A percentile compares a stretch with the other conserved stretches of the same genome.
Evolutionary conservation across 352 stramenopile genomes (phyloP).

Genomic region (Pythium biforme): DNA sequence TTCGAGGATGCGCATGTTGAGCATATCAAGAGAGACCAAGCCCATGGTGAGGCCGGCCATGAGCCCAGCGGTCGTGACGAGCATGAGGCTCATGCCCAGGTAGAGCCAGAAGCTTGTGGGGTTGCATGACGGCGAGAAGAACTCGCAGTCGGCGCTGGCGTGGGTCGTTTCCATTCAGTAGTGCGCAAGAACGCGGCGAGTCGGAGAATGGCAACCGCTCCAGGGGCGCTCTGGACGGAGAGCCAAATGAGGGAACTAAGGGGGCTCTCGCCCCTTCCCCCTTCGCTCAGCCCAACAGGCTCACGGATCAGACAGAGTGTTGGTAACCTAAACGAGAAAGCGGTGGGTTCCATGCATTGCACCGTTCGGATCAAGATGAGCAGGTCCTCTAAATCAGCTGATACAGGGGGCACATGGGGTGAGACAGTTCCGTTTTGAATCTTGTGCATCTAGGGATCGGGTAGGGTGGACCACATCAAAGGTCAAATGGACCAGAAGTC

Average conservation of each 20-base stretch:
- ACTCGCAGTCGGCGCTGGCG: conserved; percentile 37
- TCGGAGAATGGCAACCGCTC: conserved; percentile 1
- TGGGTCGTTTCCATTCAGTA: conserved; percentile 11
- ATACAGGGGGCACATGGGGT: neutral
- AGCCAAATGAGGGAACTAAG: too few relatives aligned
- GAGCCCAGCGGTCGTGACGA: conserved; percentile 55
- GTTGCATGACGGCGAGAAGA: conserved; percentile 66
- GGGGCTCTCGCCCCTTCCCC: too few relatives aligned
- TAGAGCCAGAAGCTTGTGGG: conserved; percentile 63
- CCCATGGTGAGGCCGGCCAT: conserved; percentile 83
- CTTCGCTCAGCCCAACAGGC: neutral
- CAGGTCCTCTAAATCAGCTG: neutral
- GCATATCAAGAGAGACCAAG: conserved; percentile 72
- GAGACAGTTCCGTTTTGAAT: neutral
- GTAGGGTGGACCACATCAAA: neutral
- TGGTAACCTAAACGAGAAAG: too few relatives aligned
- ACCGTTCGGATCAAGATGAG: neutral
- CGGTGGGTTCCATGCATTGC: too few relatives aligned
- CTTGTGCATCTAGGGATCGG: neutral
- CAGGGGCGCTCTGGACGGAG: too few relatives aligned
- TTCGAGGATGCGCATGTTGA: conserved; percentile 79
- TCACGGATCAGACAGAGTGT: conserved; percentile 1
- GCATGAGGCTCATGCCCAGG: conserved; percentile 39
- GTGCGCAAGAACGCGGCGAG: neutral
- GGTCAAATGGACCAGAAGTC: neutral